Evolutionary conservation across 495 filamentous ascomycete species (phyloP).

Genomic region (Xylaria palmicola): DNA sequence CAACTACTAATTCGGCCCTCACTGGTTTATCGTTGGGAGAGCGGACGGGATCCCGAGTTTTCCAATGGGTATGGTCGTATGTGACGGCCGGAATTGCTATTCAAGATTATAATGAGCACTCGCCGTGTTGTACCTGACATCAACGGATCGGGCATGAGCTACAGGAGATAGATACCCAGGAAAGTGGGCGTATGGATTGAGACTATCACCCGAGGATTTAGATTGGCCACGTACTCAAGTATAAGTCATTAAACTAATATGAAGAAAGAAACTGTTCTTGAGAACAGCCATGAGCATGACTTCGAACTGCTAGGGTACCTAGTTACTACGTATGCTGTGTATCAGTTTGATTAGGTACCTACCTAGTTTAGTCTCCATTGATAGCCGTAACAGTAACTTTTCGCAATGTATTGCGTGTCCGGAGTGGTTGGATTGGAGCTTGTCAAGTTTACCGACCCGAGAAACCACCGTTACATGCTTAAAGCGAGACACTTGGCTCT

Average conservation of each 20-base stretch:
- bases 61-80: constrained; percentile 40
- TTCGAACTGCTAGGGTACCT: background rate
- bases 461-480: background rate
- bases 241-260: too few relatives aligned
- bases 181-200: too few relatives aligned
- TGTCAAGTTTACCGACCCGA: background rate
- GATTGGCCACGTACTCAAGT: too few relatives aligned
- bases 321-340: background rate
- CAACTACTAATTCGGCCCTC: constrained; percentile 10
- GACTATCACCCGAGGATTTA: too few relatives aligned
- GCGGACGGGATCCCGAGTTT: constrained; percentile 43
- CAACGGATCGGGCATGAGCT: background rate
- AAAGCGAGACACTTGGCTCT: background rate
- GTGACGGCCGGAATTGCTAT: background rate
- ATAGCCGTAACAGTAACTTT: too few relatives aligned
- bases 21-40: constrained; percentile 36
- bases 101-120: background rate
- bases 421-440: background rate
- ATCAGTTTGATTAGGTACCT: too few relatives aligned
- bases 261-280: too few relatives aligned
- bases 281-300: background rate
- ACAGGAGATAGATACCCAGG: background rate
- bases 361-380: too few relatives aligned
- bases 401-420: background rate
- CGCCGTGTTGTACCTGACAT: background rate